A percentile compares a stretch with the other conserved stretches of the same genome.
Evolutionary conservation across 2,329 filamentous ascomycete species (phyloP).

Genomic region (Aspergillus amoenus): DNA sequence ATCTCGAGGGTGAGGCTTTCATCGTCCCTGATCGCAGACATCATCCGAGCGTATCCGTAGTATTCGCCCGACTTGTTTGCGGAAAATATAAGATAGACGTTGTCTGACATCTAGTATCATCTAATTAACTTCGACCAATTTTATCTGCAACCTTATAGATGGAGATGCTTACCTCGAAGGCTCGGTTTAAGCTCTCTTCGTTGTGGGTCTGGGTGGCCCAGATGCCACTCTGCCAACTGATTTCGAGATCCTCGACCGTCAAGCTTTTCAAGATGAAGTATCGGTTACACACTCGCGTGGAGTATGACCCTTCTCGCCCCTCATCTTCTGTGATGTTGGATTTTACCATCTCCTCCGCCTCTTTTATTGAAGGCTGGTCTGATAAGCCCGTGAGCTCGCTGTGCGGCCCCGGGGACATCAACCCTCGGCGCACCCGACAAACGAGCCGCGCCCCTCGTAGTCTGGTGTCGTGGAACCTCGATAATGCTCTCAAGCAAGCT

Average conservation of each 20-base stretch:
- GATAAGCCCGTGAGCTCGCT: constrained; percentile 36
- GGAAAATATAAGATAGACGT: constrained; percentile 90
- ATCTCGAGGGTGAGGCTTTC: constrained; percentile 68
- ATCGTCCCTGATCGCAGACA: constrained; percentile 77
- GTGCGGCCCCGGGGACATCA: constrained; percentile 39
- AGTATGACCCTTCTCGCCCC: constrained; percentile 3
- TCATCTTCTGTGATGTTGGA: constrained; percentile 9
- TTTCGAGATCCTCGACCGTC: constrained; percentile 83
- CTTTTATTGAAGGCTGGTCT: constrained; percentile 51
- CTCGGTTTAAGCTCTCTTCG: constrained; percentile 76
- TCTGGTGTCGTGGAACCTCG: constrained; percentile 83
- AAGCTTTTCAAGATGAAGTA: constrained; percentile 94
- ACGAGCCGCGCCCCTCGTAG: constrained; percentile 85
- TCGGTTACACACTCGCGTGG: constrained; percentile 59
- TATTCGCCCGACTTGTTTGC: constrained; percentile 98
- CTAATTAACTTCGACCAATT: neutral
- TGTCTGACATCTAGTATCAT: constrained; percentile 64
- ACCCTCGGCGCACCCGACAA: constrained; percentile 70
- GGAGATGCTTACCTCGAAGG: constrained; percentile 66
- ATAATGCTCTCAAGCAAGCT: constrained; percentile 73
- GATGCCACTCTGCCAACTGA: constrained; percentile 81
- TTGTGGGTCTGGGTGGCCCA: constrained; percentile 97
- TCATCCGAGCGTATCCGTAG: constrained; percentile 91
- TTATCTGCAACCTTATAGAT: neutral
- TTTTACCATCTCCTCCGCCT: constrained; percentile 20